Evolutionary conservation across 2,329 filamentous ascomycete species (phyloP).

Genomic region (Leptographium flavum): DNA sequence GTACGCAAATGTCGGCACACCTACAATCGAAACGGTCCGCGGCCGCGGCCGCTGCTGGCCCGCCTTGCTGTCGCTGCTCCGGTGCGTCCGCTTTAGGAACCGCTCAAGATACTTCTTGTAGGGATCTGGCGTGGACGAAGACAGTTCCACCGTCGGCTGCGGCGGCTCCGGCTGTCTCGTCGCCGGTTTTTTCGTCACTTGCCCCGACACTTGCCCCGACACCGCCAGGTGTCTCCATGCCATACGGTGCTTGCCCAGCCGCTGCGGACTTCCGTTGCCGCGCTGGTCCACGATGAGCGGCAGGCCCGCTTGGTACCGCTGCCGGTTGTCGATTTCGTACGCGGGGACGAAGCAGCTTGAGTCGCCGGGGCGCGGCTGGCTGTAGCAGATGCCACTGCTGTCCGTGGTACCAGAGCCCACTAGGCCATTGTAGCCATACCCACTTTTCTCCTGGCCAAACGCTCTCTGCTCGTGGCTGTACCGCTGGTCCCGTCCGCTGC

Average conservation of each 20-base stretch:
- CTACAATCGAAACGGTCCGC: background rate
- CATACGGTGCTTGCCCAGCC: background rate
- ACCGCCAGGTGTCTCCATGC: no score
- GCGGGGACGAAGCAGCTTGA: no score
- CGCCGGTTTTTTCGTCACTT: background rate
- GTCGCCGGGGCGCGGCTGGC: no score
- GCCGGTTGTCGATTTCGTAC: background rate
- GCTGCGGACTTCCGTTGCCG: background rate
- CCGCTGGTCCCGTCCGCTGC: no score
- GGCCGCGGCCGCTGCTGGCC: background rate
- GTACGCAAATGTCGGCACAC: background rate
- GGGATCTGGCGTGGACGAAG: background rate
- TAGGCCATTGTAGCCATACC: no score
- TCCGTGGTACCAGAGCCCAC: no score
- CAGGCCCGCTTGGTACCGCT: background rate
- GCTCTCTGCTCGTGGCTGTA: no score
- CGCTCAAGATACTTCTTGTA: background rate
- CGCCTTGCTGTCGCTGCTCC: background rate
- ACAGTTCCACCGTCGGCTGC: no score
- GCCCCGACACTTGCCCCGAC: no score
- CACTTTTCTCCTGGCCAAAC: no score
- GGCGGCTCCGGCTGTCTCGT: background rate
- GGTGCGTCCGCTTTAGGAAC: background rate
- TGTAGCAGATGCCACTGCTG: no score
- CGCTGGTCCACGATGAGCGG: background rate